phyloP scores from a whole-genome alignment of 2,329 filamentous ascomycete species.

The Hymenoscyphus linearis region DNA sequence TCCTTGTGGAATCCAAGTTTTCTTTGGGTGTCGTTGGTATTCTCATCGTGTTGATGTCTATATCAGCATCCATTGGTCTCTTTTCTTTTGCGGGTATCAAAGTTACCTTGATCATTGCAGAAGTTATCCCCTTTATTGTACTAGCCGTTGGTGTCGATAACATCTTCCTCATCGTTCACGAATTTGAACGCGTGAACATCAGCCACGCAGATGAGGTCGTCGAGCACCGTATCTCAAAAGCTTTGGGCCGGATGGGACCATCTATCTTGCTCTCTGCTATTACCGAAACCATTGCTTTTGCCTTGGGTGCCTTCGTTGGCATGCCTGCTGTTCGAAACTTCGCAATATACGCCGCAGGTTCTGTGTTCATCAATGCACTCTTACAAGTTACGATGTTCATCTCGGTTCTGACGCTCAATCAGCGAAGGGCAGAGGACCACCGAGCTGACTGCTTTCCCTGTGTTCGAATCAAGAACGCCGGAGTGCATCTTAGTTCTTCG shows the following conservation, averaged over 20 bases:
- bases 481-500: conserved; percentile 57
- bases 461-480: conserved; percentile 70
- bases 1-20: conserved; percentile 94
- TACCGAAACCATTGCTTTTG: conserved; percentile 90
- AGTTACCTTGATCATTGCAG: conserved; percentile 94
- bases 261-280: conserved; percentile 93
- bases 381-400: conserved; percentile 97
- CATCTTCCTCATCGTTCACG: conserved; percentile 97
- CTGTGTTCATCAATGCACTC: conserved; percentile 95
- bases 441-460: conserved; percentile 92
- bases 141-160: conserved; percentile 97
- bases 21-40: conserved; percentile 93
- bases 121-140: conserved; percentile 97
- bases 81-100: conserved; percentile 91
- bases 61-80: conserved; percentile 87
- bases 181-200: conserved; percentile 91
- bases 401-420: conserved; percentile 85
- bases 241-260: conserved; percentile 92
- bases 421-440: conserved; percentile 80
- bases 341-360: conserved; percentile 90
- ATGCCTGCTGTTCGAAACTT: conserved; percentile 99
- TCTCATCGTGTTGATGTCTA: conserved; percentile 93
- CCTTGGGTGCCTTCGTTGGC: conserved; percentile 85
- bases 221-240: conserved; percentile 77
- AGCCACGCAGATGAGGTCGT: conserved; percentile 86